These are phyloP conservation scores for Podospora tetraspora DNA, from an alignment of 495 filamentous ascomycete genomes.

Conservation along the genomic window DNA sequence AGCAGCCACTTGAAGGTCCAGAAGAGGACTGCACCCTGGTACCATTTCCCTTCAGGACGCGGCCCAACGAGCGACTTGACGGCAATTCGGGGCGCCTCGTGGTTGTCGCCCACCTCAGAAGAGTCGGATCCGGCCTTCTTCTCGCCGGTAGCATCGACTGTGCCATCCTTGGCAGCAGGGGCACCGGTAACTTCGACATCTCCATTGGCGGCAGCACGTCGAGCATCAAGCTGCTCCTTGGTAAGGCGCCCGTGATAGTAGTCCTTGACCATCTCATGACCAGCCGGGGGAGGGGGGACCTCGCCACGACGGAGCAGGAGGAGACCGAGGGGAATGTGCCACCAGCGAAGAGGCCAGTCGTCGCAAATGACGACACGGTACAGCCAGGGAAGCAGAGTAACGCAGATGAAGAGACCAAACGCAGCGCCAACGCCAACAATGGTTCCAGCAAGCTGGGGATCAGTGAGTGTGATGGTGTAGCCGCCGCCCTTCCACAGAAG, in stretches of 20 bases:
- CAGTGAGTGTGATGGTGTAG: slow-evolving; percentile 42
- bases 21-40: slow-evolving; percentile 36
- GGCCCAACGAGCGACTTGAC: slow-evolving; percentile 30
- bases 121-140: slow-evolving; percentile 17
- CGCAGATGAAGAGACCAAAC: slow-evolving; percentile 11
- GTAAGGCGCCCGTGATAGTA: slow-evolving; percentile 51
- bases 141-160: slow-evolving; percentile 16
- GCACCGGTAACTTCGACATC: slow-evolving; percentile 11
- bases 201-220: slow-evolving; percentile 25
- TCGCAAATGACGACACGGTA: slow-evolving; percentile 52
- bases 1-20: slow-evolving; percentile 43
- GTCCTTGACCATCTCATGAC: slow-evolving; percentile 39
- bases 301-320: slow-evolving; percentile 48
- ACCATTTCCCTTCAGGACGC: slow-evolving; percentile 35
- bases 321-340: slow-evolving; percentile 54
- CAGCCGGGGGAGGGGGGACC: slow-evolving; percentile 40
- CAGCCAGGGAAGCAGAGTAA: slow-evolving; percentile 58
- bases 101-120: slow-evolving; percentile 8
- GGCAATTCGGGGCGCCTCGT: not conserved
- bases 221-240: slow-evolving; percentile 42
- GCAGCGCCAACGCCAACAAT: slow-evolving; percentile 19
- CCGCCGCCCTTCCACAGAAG: slow-evolving; percentile 53
- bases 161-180: not conserved
- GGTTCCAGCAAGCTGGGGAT: slow-evolving; percentile 23
- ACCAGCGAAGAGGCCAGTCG: slow-evolving; percentile 54